Base-by-base conservation (phyloP, 352 stramenopile species). In the Lagenidium sp. region DNA sequence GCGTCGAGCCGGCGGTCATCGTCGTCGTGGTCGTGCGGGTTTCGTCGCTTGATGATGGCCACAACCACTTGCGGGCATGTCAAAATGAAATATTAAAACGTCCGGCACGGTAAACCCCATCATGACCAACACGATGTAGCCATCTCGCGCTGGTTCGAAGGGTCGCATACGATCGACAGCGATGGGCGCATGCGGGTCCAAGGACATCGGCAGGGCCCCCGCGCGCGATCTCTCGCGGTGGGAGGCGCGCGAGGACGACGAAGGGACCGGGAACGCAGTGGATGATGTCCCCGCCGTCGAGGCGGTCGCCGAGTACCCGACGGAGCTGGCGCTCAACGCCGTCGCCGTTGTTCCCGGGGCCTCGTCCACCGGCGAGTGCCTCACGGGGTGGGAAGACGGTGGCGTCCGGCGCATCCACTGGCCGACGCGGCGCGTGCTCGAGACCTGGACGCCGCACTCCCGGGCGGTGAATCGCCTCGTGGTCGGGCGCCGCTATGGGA, bases 311-410 rank as follows among this genome's bases (percentile, higher is more conserved):
- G 32, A 11, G 22, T n/a, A n/a, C 8, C 22, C 16, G 39, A 36
- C 37, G 28, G 28, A 51, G 5, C 43, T 82, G 31, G 68, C 57
- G 19, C 63, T 88, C 8, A 83, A 82, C 42, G 66, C 55, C 25
- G 55, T 85, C 41, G 46, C 59, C 12, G 68, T 63, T 40, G 69
- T 69, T 44, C 38, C 50, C 0, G 45, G 55, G 12, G n/a, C n/a
- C n/a, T n/a, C n/a, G n/a, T n/a, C 39, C 63, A 24, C 46, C 36
- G 5, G 56, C 22, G 12, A 60, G 6, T 89, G 74, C 38, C 45
- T 82, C 15, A 70, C 65, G 4, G 77, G 60, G 2, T 93, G 80
- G 77, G 77, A 90, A 34, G 80, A 93, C 31, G 80, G 77, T 12
- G 62, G 55, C n/a, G 67, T 93, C 31, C 52, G 61, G 21, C 47